phyloP scores from a whole-genome alignment of 2,329 filamentous ascomycete genomes.

The Aureobasidium lini region DNA sequence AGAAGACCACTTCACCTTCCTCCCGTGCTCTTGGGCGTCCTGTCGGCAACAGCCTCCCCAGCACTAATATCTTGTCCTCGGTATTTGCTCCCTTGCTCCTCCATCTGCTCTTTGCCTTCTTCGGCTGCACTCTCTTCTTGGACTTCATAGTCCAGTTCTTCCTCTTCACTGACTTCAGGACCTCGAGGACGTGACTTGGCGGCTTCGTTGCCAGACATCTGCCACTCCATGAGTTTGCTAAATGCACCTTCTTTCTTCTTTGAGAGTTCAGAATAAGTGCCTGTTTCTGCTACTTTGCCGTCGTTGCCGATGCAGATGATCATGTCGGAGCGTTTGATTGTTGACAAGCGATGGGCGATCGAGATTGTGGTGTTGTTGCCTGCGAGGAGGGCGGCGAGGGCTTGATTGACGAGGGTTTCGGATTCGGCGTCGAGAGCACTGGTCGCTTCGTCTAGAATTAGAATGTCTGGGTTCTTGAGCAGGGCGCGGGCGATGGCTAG shows the following conservation, averaged over 20 bases:
- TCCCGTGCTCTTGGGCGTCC: background rate
- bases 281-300: constrained; percentile 84
- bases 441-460: constrained; percentile 92
- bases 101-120: constrained; percentile 8
- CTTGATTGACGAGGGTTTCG: constrained; percentile 91
- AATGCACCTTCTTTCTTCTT: constrained; percentile 73
- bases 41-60: constrained; percentile 10
- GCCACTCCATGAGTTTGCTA: constrained; percentile 96
- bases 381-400: constrained; percentile 69
- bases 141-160: constrained; percentile 3
- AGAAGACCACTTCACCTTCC: background rate
- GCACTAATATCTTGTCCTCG: constrained; percentile 15
- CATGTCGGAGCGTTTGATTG: constrained; percentile 89
- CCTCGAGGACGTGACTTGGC: constrained; percentile 18
- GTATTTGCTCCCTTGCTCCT: constrained; percentile 5
- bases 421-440: constrained; percentile 94
- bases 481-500: constrained; percentile 94
- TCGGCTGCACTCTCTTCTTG: background rate
- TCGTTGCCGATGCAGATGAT: constrained; percentile 87
- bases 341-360: constrained; percentile 90
- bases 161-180: constrained; percentile 16
- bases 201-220: constrained; percentile 76
- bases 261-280: constrained; percentile 71
- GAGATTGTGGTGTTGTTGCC: constrained; percentile 95
- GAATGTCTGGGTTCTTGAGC: constrained; percentile 90